Percentiles rank a stretch among this genome's conserved stretches.
These are phyloP conservation scores for Colletotrichum gigasporum DNA, from an alignment of 2,329 filamentous ascomycete genomes.

Conservation along the genomic window DNA sequence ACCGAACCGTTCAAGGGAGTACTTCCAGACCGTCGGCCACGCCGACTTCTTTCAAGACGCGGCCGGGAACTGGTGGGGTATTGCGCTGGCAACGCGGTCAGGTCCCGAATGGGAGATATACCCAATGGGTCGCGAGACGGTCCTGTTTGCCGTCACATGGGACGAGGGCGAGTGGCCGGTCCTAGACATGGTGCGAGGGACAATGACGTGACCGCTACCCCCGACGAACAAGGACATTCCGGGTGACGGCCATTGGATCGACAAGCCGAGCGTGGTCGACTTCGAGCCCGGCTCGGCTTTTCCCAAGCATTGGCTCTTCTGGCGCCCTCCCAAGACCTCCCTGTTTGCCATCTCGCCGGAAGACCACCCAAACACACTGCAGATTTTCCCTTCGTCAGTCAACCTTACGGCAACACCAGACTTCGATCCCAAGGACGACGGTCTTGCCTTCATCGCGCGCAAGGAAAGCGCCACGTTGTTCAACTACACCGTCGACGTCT, in stretches of 20 bases:
- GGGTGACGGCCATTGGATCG: slow-evolving; percentile 52
- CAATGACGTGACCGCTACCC: slow-evolving; percentile 53
- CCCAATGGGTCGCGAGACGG: slow-evolving; percentile 64
- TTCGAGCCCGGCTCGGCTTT: slow-evolving; percentile 50
- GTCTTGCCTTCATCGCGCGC: slow-evolving; percentile 58
- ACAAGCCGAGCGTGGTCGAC: slow-evolving; percentile 53
- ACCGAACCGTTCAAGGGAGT: slow-evolving; percentile 41
- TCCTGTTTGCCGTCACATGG: slow-evolving; percentile 60
- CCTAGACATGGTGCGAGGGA: slow-evolving; percentile 50
- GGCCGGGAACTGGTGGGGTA: slow-evolving; percentile 61
- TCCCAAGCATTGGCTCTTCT: slow-evolving; percentile 56
- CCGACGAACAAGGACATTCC: slow-evolving; percentile 40
- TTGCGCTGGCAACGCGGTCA: slow-evolving; percentile 55
- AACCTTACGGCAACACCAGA: slow-evolving; percentile 33
- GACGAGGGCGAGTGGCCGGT: slow-evolving; percentile 57
- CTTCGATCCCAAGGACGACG: slow-evolving; percentile 54
- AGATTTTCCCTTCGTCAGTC: slow-evolving; percentile 31
- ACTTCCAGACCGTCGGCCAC: slow-evolving; percentile 55
- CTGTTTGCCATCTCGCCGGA: slow-evolving; percentile 47
- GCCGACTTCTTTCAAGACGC: slow-evolving; percentile 55
- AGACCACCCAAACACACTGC: slow-evolving; percentile 48
- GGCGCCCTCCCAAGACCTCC: slow-evolving; percentile 51
- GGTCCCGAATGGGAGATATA: slow-evolving; percentile 52
- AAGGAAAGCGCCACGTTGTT: slow-evolving; percentile 66
- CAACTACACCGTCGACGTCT: slow-evolving; percentile 56